A percentile compares a stretch with the other conserved stretches of the same genome.
These are phyloP conservation scores for Hymenotorrendiella dingleyae DNA, from an alignment of 2,329 filamentous ascomycete genomes.

Conservation along the genomic window DNA sequence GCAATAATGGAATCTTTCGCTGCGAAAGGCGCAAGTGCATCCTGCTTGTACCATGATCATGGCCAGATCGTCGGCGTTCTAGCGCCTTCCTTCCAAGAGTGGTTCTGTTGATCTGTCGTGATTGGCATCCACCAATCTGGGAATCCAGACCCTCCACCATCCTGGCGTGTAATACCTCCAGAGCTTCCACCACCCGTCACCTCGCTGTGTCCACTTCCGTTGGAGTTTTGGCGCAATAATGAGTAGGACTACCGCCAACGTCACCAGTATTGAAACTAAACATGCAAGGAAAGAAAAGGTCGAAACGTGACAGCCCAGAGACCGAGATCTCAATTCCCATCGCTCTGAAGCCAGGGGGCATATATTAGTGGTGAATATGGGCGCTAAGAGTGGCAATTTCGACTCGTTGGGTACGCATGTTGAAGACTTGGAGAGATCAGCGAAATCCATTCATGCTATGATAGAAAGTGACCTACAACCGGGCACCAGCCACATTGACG, in stretches of 20 bases:
- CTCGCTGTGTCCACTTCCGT: conserved; percentile 15
- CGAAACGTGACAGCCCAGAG: conserved; percentile 37
- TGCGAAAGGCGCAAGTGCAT: background rate
- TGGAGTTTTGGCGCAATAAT: conserved; percentile 6
- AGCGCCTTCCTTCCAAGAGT: background rate
- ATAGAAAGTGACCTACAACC: conserved; percentile 10
- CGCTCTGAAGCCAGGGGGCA: conserved; percentile 47
- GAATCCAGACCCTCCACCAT: conserved; percentile 17
- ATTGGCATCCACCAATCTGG: conserved; percentile 12
- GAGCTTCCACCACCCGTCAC: conserved; percentile 27
- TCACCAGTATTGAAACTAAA: conserved; percentile 30
- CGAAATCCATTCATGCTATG: background rate
- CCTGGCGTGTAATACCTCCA: conserved; percentile 18
- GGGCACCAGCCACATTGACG: conserved; percentile 28
- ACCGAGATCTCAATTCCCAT: conserved; percentile 37
- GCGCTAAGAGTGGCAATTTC: conserved; percentile 42
- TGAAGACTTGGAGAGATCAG: conserved; percentile 30
- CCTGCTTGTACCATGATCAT: background rate
- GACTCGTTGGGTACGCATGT: conserved; percentile 48
- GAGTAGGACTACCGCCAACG: conserved; percentile 21
- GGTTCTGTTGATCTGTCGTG: background rate
- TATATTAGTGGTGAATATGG: conserved; percentile 42
- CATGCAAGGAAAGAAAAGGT: conserved; percentile 37
- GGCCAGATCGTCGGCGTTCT: background rate
- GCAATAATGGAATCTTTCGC: no score